phyloP scores from a whole-genome alignment of 2,329 filamentous ascomycete genomes.

The Corinectria fuckeliana region DNA sequence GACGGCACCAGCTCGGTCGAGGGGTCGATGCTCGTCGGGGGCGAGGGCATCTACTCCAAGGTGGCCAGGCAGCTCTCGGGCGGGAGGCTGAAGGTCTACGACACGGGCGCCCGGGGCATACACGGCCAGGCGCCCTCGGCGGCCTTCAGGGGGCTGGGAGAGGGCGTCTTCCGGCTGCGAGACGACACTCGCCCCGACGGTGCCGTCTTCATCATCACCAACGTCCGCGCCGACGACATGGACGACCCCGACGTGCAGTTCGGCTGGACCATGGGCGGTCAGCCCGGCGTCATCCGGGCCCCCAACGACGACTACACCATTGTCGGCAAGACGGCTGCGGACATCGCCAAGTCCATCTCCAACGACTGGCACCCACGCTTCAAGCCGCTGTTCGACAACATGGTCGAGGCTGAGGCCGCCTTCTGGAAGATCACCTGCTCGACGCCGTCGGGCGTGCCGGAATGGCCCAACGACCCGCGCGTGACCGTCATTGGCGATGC shows the following conservation, averaged over 20 bases:
- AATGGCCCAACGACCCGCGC: slow-evolving; percentile 64
- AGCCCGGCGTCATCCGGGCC: slow-evolving; percentile 62
- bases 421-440: slow-evolving; percentile 74
- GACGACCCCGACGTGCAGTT: slow-evolving; percentile 62
- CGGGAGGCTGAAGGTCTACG: slow-evolving; percentile 66
- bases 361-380: slow-evolving; percentile 62
- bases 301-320: slow-evolving; percentile 67
- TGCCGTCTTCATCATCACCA: slow-evolving; percentile 64
- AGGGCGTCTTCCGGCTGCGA: slow-evolving; percentile 65
- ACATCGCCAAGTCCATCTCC: slow-evolving; percentile 62
- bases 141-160: slow-evolving; percentile 66
- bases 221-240: slow-evolving; percentile 66
- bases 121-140: slow-evolving; percentile 69
- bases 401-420: slow-evolving; percentile 62
- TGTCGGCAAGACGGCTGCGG: slow-evolving; percentile 61
- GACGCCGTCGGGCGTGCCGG: slow-evolving; percentile 63
- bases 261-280: slow-evolving; percentile 68
- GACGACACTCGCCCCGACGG: slow-evolving; percentile 57
- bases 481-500: slow-evolving; percentile 67
- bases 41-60: slow-evolving; percentile 67
- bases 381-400: slow-evolving; percentile 63
- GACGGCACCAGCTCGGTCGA: slow-evolving; percentile 66
- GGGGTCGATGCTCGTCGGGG: slow-evolving; percentile 65
- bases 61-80: slow-evolving; percentile 65
- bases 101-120: slow-evolving; percentile 68